A percentile compares a stretch with the other conserved stretches of the same genome.
phyloP scores from a whole-genome alignment of 192 early-diverging fungal genomes.

The Funneliformis mosseae region DNA sequence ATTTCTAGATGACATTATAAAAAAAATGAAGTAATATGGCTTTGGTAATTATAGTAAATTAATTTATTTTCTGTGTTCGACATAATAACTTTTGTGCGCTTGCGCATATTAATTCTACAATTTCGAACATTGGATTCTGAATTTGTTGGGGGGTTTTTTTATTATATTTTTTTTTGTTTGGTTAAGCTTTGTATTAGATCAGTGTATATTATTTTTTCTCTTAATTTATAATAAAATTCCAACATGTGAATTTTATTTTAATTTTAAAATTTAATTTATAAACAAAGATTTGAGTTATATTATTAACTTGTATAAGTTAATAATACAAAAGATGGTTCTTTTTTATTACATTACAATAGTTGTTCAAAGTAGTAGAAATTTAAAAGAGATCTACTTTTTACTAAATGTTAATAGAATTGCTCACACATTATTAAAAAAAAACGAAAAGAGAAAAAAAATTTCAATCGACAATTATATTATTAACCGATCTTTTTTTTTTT shows the following conservation, averaged over 20 bases:
- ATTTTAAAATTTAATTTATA: not conserved
- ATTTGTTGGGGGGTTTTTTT: not conserved
- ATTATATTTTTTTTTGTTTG: not conserved
- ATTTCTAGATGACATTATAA: too few relatives aligned
- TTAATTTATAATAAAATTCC: not conserved
- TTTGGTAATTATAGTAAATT: too few relatives aligned
- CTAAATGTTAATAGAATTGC: not conserved
- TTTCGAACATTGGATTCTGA: too few relatives aligned
- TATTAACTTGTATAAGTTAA: not conserved
- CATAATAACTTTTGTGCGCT: not conserved
- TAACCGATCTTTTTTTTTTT: not conserved
- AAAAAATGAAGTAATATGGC: too few relatives aligned
- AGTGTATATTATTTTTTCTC: not conserved
- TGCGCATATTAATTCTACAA: too few relatives aligned
- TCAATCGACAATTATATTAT: constrained; percentile 24
- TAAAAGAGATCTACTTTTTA: not conserved
- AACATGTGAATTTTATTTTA: not conserved
- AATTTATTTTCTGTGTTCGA: not conserved
- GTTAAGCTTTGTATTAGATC: not conserved
- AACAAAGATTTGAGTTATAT: not conserved
- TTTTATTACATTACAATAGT: constrained; percentile 1
- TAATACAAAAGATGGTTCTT: not conserved
- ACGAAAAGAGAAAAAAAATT: not conserved
- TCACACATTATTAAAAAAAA: not conserved
- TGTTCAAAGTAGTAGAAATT: not conserved